phyloP scores from a whole-genome alignment of 495 filamentous ascomycete species.

The Hypoxylon intermedium region DNA sequence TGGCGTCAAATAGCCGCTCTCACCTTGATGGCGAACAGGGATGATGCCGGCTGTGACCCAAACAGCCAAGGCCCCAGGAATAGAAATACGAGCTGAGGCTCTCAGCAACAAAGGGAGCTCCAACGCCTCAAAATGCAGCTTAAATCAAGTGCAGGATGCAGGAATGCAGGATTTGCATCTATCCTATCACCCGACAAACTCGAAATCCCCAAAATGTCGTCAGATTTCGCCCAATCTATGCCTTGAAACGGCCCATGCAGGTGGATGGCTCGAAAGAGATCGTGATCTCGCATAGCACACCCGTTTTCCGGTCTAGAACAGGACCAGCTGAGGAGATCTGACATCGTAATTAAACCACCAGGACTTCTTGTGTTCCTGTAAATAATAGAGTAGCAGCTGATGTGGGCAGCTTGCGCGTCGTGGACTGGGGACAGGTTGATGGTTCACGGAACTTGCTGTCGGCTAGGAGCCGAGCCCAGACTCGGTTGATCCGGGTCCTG shows the following conservation, averaged over 20 bases:
- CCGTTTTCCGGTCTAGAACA: slow-evolving; percentile 14
- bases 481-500: slow-evolving; percentile 21
- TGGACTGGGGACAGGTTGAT: slow-evolving; percentile 16
- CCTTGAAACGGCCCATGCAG: slow-evolving; percentile 16
- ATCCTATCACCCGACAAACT: slow-evolving; percentile 10
- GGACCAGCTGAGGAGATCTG: not conserved
- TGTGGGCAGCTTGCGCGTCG: slow-evolving; percentile 36
- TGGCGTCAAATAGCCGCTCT: slow-evolving; percentile 34
- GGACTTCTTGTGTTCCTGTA: slow-evolving; percentile 7
- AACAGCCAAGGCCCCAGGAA: slow-evolving; percentile 27
- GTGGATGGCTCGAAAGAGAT: slow-evolving; percentile 4
- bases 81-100: slow-evolving; percentile 40
- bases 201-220: slow-evolving; percentile 8
- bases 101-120: slow-evolving; percentile 12
- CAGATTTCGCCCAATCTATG: slow-evolving; percentile 21
- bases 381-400: slow-evolving; percentile 29
- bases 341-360: slow-evolving; percentile 12
- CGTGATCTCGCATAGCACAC: slow-evolving; percentile 7
- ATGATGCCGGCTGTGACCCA: slow-evolving; percentile 22
- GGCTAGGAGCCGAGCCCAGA: slow-evolving; percentile 27
- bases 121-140: slow-evolving; percentile 23
- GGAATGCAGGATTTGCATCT: slow-evolving; percentile 26
- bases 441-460: slow-evolving; percentile 19
- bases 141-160: slow-evolving; percentile 11
- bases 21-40: slow-evolving; percentile 17